Evolutionary conservation across 306 rosid species (phyloP).

Genomic region (Mimosa bimucronata): DNA sequence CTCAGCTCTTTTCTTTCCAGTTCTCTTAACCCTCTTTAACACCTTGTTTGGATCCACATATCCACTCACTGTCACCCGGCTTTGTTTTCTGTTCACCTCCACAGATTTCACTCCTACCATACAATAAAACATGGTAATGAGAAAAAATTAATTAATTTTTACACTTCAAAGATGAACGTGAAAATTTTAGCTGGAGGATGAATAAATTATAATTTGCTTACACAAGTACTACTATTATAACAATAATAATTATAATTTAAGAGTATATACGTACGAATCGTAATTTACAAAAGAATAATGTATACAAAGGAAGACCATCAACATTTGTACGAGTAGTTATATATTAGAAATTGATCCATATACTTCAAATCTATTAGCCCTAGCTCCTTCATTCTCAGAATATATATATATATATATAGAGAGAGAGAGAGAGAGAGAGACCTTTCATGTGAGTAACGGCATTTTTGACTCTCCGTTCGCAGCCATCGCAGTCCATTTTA

Average conservation of each 20-base stretch:
- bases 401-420: background rate
- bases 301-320: background rate
- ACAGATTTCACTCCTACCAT: constrained; percentile 72
- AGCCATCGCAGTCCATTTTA: constrained; percentile 94
- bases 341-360: background rate
- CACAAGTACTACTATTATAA: background rate
- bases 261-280: constrained; percentile 11
- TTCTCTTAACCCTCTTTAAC: constrained; percentile 65
- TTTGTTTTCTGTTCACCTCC: constrained; percentile 84
- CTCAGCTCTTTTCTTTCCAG: constrained; percentile 78
- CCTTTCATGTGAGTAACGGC: constrained; percentile 80
- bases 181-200: background rate
- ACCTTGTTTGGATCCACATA: constrained; percentile 82
- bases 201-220: background rate
- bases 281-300: background rate
- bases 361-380: background rate
- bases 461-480: constrained; percentile 80
- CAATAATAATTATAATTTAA: background rate
- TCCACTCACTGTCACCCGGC: constrained; percentile 73
- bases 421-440: constrained; percentile 10
- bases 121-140: too few relatives aligned
- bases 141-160: background rate
- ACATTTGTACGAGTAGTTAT: background rate
- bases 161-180: too few relatives aligned
- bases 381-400: background rate